Base-by-base conservation (phyloP, 495 filamentous ascomycete genomes). In the Penicillium odoratum region DNA sequence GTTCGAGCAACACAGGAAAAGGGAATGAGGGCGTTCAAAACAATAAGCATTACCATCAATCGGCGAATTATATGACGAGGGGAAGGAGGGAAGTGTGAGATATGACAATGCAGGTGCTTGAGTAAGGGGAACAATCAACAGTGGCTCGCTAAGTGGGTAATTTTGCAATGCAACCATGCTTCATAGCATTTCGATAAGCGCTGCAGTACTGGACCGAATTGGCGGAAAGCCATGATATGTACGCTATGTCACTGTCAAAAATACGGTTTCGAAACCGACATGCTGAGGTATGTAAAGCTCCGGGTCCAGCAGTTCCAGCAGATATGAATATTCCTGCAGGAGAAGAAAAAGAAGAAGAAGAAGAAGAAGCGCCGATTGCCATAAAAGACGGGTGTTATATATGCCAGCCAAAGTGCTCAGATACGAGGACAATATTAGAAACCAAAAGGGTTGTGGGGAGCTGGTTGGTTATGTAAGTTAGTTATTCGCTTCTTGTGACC, bases 371-470 rank as follows among this genome's bases (percentile, higher is more conserved):
- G 54, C 58, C 71, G 63, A 68, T 61, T 69, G 63, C 61, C 53
- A 58, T 56, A 58, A 53, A 55, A 18, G 48, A 45, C 10, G 46
- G 40, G 7, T 38, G 55, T 64, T 60, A 62, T 60, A 62, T 64
- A 75, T 46, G 63, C 55, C 47, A 57, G 7, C 42, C 18, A 51
- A 49, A 51, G 29, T n/a, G 49, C 33, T 34, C 59, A 44, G 16
- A 60, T 44, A 45, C 47, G 8, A n/a, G 15, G 46, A 13, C 46
- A 31, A 45, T 25, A 48, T 64, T 83, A 95, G 68, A 97, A 97
- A 18, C 92, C 92, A 72, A 97, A 97, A 0, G 92, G 92, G 72
- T 97, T 97, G 63, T 90, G 82, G 25, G 92, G 91, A 55, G 92
- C 92, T 97, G 62, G 57, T 55, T 43, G 59, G 26, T 30, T 45